Evolutionary conservation across 345 rosid species (phyloP).

Genomic region (Eucalyptus paniculata): DNA sequence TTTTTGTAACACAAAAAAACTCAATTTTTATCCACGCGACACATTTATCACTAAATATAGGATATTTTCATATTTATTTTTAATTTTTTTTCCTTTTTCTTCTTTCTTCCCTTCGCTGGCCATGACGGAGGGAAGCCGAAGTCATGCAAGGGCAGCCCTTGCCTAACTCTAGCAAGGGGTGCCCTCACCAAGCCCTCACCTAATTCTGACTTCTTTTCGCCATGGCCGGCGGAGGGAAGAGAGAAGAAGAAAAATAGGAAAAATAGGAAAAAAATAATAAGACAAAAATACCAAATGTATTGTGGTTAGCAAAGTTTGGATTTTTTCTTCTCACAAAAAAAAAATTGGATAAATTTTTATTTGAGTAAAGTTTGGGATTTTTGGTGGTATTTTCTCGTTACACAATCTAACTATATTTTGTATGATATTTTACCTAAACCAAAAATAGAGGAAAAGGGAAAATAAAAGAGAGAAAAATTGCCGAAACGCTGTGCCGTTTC

Average conservation of each 20-base stretch:
- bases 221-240: rapidly evolving
- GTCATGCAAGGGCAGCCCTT: rapidly evolving
- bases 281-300: rapidly evolving
- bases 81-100: no score
- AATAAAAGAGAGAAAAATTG: not conserved
- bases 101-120: rapidly evolving
- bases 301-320: rapidly evolving
- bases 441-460: not conserved
- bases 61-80: rapidly evolving
- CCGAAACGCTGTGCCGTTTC: not conserved
- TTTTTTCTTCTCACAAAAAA: no score
- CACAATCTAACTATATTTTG: not conserved
- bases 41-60: rapidly evolving
- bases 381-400: rapidly evolving
- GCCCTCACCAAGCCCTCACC: rapidly evolving
- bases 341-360: no score
- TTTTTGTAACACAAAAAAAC: no score
- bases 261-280: rapidly evolving
- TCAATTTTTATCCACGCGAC: rapidly evolving
- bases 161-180: no score
- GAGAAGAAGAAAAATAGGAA: rapidly evolving
- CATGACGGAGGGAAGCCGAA: no score
- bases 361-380: rapidly evolving
- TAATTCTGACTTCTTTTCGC: rapidly evolving
- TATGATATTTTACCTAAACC: not conserved